phyloP scores from a whole-genome alignment of 2,329 filamentous ascomycete genomes.

The Paecilomyces variotii region DNA sequence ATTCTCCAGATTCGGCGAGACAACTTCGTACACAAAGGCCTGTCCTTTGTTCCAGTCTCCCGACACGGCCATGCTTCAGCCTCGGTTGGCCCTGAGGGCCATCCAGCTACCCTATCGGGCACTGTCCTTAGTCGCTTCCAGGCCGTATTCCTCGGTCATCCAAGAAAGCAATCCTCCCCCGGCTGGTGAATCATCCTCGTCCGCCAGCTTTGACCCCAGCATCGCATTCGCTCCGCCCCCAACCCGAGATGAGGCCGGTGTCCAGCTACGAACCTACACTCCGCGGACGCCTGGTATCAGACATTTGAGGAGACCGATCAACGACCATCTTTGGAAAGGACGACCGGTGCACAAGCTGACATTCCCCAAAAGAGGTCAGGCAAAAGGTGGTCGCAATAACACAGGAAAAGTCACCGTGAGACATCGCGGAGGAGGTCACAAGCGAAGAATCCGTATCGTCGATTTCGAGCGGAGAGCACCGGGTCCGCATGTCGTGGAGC shows the following conservation, averaged over 20 bases:
- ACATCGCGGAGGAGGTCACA: conserved; percentile 85
- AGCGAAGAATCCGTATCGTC: conserved; percentile 82
- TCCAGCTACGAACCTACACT: conserved; percentile 73
- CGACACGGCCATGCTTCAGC: conserved; percentile 52
- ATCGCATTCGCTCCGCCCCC: conserved; percentile 40
- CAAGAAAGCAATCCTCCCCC: conserved; percentile 24
- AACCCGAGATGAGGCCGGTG: conserved; percentile 31
- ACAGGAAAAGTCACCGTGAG: conserved; percentile 78
- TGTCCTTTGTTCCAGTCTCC: not conserved
- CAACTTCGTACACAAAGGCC: not conserved
- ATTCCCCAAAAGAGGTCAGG: conserved; percentile 84
- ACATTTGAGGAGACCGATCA: conserved; percentile 85
- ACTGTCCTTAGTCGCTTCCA: conserved; percentile 37
- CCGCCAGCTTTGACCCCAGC: conserved; percentile 27
- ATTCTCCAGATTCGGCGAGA: not conserved
- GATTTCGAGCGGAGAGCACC: conserved; percentile 75
- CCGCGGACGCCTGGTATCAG: conserved; percentile 86
- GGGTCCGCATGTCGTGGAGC: conserved; percentile 79
- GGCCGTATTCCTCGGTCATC: conserved; percentile 46
- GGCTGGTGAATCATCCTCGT: conserved; percentile 23
- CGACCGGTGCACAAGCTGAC: conserved; percentile 75
- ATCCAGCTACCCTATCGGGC: conserved; percentile 42
- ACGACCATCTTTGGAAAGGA: conserved; percentile 96
- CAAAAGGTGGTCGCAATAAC: conserved; percentile 86
- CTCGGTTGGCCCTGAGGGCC: conserved; percentile 51